These are phyloP conservation scores for Eragrostis nindensis DNA, from an alignment of 176 grass and related monocot genomes.

Conservation along the genomic window DNA sequence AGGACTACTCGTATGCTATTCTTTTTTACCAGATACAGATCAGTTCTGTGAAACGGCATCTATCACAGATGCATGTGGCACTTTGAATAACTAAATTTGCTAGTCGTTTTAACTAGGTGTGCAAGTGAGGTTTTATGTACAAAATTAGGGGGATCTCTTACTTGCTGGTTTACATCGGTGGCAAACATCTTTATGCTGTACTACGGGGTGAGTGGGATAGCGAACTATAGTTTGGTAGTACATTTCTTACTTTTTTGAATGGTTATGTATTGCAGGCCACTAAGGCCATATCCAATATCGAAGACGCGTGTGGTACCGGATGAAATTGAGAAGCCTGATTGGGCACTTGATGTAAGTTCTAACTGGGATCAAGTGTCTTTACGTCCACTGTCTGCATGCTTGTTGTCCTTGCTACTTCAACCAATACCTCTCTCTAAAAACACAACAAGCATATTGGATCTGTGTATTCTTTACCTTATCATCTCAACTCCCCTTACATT, in stretches of 20 bases:
- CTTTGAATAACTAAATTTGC: neutral
- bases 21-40: no score
- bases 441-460: neutral
- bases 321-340: conserved; percentile 89
- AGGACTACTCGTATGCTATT: no score
- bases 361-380: conserved; percentile 22
- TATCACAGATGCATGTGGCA: no score
- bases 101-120: neutral
- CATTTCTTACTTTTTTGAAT: conserved; percentile 15
- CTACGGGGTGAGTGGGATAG: neutral
- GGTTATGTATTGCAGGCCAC: conserved; percentile 56
- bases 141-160: neutral
- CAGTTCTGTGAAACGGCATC: no score
- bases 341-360: conserved; percentile 81
- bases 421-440: conserved; percentile 5
- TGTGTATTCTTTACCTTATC: conserved; percentile 12
- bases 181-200: neutral
- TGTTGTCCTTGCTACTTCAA: conserved; percentile 25
- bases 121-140: neutral
- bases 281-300: conserved; percentile 94
- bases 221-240: neutral
- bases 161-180: neutral
- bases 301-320: conserved; percentile 68
- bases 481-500: conserved; percentile 30
- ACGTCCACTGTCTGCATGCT: neutral